phyloP scores from a whole-genome alignment of 1,139 yeast species.

The Yamadazyma diospyri region DNA sequence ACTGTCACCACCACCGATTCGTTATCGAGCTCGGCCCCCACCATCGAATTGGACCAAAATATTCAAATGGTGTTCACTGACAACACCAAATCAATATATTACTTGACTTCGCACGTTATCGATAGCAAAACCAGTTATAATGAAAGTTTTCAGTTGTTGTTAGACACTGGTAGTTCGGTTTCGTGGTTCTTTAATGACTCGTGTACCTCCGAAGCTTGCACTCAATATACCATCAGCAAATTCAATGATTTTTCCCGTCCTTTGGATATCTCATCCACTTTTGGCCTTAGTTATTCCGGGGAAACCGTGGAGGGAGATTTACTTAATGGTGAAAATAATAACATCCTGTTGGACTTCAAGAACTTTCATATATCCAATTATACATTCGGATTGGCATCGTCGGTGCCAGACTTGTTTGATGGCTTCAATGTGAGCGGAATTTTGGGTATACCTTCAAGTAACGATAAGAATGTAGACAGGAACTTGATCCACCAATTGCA shows the following conservation, averaged over 20 bases:
- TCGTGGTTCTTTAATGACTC: conserved; percentile 59
- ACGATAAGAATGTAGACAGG: conserved; percentile 12
- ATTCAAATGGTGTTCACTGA: conserved; percentile 27
- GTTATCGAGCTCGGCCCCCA: conserved; percentile 18
- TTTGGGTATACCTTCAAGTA: conserved; percentile 53
- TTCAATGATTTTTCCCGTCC: conserved; percentile 20
- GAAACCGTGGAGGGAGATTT: conserved; percentile 54
- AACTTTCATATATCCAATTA: conserved; percentile 39
- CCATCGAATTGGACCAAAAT: conserved; percentile 17
- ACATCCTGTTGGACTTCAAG: conserved; percentile 29
- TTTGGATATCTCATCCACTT: conserved; percentile 19
- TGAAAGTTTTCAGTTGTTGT: conserved; percentile 45
- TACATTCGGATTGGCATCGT: conserved; percentile 51
- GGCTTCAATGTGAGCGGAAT: conserved; percentile 58
- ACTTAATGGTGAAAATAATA: conserved; percentile 18
- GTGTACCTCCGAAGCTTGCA: conserved; percentile 48
- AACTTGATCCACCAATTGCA: conserved; percentile 23
- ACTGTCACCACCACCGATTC: conserved; percentile 13
- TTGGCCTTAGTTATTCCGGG: conserved; percentile 50
- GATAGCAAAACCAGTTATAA: conserved; percentile 25
- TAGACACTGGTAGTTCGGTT: conserved; percentile 67
- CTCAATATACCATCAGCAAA: conserved; percentile 17
- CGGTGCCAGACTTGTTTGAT: conserved; percentile 52
- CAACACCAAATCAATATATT: conserved; percentile 24
- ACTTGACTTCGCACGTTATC: conserved; percentile 18